Evolutionary conservation across 1,284 basidiomycete species (phyloP), one percentile per base, ranked within the genome.

Genomic region (Mycena sp.): DNA sequence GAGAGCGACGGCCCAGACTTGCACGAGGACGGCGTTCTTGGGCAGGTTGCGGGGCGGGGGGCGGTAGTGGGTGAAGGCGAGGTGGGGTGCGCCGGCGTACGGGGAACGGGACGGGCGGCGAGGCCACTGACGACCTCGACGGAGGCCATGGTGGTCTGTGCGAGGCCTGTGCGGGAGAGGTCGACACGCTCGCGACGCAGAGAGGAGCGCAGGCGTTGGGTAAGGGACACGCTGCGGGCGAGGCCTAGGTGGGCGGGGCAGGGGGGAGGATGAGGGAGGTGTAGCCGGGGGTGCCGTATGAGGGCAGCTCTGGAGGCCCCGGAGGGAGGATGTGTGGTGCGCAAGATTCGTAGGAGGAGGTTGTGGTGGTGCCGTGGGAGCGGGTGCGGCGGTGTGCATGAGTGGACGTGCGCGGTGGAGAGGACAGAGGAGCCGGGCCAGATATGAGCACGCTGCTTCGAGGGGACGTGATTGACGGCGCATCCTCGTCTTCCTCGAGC

Each of bases 111-210:
- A 45, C n/a, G 9, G 32, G 32, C 32, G 9, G 84, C 85, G 3
- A 88, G 80, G 7, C 90, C 89, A 37, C 82, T 81, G n/a, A 91
- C 86, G 46, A 94, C 85, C 62, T 93, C 92, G 59, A 95, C 86
- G 44, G 87, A 93, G 10, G 90, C 90, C 94, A 96, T 95, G 16
- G 91, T 93, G 12, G 88, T 89, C 72, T 93, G 90, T 2, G 93
- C 93, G 16, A 93, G 79, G 5, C 93, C 92, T 25, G 87, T 84
- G 17, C 84, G 83, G 4, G 91, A 89, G 44, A 93, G 79, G 76
- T 95, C 91, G 19, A 94, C 77, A 62, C 81, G 79, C 32, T 87
- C 84, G n/a, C 69, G 65, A 38, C 69, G 61, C 17, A 64, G 55
- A 17, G 63, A 56, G 14, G 59, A 30, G 40, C 61, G 46, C 12